phyloP scores from a whole-genome alignment of 139 green algal genomes.

The Microglena sp. region DNA sequence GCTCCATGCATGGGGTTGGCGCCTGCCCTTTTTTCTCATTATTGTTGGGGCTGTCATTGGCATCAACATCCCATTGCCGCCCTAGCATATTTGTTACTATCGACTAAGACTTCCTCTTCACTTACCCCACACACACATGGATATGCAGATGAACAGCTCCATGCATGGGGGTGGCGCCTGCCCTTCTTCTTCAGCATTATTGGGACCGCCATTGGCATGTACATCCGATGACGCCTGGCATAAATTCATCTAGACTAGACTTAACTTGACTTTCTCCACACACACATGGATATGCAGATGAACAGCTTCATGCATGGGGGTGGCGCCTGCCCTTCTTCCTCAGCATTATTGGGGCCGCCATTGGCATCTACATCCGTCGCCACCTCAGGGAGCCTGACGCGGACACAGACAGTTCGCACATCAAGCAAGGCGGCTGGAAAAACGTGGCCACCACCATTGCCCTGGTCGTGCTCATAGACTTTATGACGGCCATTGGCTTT shows the following conservation, averaged over 20 bases:
- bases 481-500: constrained; percentile 28
- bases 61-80: constrained; percentile 18
- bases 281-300: too few species aligned
- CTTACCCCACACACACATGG: too few species aligned
- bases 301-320: constrained; percentile 20
- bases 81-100: too few species aligned
- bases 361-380: constrained; percentile 26
- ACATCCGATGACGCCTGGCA: too few species aligned
- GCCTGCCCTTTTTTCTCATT: constrained; percentile 28
- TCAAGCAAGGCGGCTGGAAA: too few species aligned
- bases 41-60: constrained; percentile 22
- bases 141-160: too few species aligned
- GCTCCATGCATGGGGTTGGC: constrained; percentile 27
- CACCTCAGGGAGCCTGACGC: constrained; percentile 10
- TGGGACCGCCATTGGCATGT: constrained; percentile 20
- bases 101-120: too few species aligned
- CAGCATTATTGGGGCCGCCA: constrained; percentile 14
- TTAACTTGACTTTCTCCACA: too few species aligned
- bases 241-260: too few species aligned
- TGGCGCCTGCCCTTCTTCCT: constrained; percentile 36
- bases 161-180: constrained; percentile 31
- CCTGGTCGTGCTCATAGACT: too few species aligned
- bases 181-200: constrained; percentile 27
- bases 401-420: too few species aligned
- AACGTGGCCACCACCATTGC: too few species aligned